Conservation (phyloP, 108 stramenopile genomes). For the Nitzschia sp. region DNA sequence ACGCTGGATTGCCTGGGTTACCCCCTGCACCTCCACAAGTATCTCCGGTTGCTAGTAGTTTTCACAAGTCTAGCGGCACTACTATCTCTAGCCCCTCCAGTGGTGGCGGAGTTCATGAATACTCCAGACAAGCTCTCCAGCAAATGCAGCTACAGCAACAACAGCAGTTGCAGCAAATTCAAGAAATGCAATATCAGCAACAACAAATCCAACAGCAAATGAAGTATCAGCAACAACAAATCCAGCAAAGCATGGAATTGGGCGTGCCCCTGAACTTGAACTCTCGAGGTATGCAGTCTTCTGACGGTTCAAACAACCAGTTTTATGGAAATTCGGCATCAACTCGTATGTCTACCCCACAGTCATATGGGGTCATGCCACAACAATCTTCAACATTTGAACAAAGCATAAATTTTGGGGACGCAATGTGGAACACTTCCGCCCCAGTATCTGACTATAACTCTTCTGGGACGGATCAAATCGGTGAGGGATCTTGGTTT, state of each 20-base stretch:
- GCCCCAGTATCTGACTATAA: slow-evolving; percentile 13
- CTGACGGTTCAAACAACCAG: too few species aligned
- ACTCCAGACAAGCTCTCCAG: slow-evolving; percentile 6
- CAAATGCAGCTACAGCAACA: slow-evolving; percentile 22
- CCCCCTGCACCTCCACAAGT: background rate
- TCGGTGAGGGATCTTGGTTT: background rate
- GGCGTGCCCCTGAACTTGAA: slow-evolving; percentile 4
- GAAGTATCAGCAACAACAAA: background rate
- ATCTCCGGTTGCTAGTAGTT: slow-evolving; percentile 1
- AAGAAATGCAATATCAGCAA: slow-evolving; percentile 7
- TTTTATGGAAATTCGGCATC: background rate
- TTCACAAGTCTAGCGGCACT: slow-evolving; percentile 2
- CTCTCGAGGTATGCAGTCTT: too few species aligned
- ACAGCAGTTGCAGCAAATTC: slow-evolving; percentile 8
- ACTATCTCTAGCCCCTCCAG: too few species aligned
- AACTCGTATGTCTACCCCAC: background rate
- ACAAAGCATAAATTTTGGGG: slow-evolving; percentile 13
- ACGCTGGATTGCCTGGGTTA: background rate
- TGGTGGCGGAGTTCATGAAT: background rate
- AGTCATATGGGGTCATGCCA: background rate
- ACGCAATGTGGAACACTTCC: slow-evolving; percentile 3
- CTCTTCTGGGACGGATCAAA: background rate
- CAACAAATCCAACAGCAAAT: slow-evolving; percentile 11
- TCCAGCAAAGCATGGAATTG: background rate
- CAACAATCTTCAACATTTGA: background rate